A percentile compares a stretch with the other conserved stretches of the same genome.
phyloP scores from a whole-genome alignment of 805 yeast species.

The Candida fluviatilis region DNA sequence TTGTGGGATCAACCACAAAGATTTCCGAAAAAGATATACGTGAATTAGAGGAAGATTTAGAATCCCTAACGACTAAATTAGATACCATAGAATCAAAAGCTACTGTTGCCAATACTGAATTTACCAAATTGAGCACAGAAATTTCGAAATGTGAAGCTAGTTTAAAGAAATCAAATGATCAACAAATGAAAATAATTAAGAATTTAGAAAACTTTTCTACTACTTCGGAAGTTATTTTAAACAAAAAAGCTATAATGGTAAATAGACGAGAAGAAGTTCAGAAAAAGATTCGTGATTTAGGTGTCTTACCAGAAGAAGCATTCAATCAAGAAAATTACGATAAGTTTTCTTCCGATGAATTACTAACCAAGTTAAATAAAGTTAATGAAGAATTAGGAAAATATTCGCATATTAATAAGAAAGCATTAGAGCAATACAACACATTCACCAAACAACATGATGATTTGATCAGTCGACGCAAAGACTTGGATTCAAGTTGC shows the following conservation, averaged over 20 bases:
- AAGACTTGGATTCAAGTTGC: slow-evolving; percentile 66
- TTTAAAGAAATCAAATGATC: slow-evolving; percentile 49
- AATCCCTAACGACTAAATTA: slow-evolving; percentile 20
- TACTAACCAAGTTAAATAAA: slow-evolving; percentile 50
- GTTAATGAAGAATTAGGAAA: slow-evolving; percentile 56
- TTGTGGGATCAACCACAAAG: slow-evolving; percentile 11
- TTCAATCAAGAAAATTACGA: slow-evolving; percentile 43
- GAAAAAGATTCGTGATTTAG: slow-evolving; percentile 72
- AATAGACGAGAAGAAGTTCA: slow-evolving; percentile 69
- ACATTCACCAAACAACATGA: slow-evolving; percentile 71
- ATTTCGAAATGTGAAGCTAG: slow-evolving; percentile 32
- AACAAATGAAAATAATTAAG: slow-evolving; percentile 50
- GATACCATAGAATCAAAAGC: slow-evolving; percentile 24
- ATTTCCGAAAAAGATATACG: slow-evolving; percentile 10
- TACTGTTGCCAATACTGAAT: slow-evolving; percentile 19
- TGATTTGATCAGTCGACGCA: slow-evolving; percentile 58
- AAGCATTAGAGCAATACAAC: slow-evolving; percentile 80
- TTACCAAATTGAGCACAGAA: slow-evolving; percentile 25
- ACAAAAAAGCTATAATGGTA: slow-evolving; percentile 55
- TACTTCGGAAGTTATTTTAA: slow-evolving; percentile 57
- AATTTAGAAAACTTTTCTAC: slow-evolving; percentile 61
- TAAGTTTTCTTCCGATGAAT: slow-evolving; percentile 43
- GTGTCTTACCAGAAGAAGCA: slow-evolving; percentile 87
- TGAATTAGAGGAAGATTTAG: slow-evolving; percentile 22
- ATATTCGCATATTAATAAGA: slow-evolving; percentile 78